phyloP scores from a whole-genome alignment of 1,284 basidiomycete species.

The Hypsizygus ulmarius region DNA sequence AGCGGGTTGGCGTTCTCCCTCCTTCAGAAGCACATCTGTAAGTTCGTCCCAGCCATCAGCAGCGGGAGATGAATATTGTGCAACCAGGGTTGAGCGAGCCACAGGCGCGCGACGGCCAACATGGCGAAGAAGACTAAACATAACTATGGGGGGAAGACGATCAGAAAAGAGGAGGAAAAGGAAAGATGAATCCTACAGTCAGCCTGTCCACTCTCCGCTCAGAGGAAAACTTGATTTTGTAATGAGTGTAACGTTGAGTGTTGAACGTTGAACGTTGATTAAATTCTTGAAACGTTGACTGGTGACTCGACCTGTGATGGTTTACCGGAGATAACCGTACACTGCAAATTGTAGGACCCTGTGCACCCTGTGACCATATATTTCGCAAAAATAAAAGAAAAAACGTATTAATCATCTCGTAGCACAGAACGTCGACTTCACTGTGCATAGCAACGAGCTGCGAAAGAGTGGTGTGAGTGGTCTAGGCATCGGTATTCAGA shows the following conservation, averaged over 20 bases:
- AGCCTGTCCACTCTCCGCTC: neutral
- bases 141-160: constrained; percentile 4
- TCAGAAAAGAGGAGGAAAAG: constrained; percentile 6
- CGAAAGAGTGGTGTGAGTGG: neutral
- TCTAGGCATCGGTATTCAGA: neutral
- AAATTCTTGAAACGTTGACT: too few relatives aligned
- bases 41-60: neutral
- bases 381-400: constrained; percentile 5
- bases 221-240: neutral
- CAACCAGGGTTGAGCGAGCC: constrained; percentile 5
- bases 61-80: constrained; percentile 8
- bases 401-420: constrained; percentile 12
- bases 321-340: constrained; percentile 24
- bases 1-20: neutral
- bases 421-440: neutral
- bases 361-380: constrained; percentile 24
- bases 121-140: constrained; percentile 19
- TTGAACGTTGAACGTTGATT: too few relatives aligned
- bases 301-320: constrained; percentile 4
- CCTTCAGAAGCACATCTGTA: neutral
- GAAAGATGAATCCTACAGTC: neutral
- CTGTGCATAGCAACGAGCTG: neutral
- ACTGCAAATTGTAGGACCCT: constrained; percentile 24
- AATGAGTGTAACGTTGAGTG: too few relatives aligned
- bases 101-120: constrained; percentile 10